These are phyloP conservation scores for Voacanga thouarsii DNA, from an alignment of 257 asterid species.

Conservation along the genomic window DNA sequence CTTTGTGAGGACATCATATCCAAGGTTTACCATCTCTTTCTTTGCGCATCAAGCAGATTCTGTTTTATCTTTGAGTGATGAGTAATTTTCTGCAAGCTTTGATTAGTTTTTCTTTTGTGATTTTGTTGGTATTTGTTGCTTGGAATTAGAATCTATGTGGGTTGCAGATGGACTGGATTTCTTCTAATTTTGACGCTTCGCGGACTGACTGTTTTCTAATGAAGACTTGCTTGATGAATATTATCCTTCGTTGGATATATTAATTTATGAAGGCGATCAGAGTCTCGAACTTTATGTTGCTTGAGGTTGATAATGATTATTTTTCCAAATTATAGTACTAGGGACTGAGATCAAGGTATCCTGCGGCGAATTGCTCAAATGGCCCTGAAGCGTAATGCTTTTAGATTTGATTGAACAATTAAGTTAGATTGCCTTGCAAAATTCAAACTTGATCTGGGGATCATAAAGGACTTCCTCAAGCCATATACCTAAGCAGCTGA, in stretches of 20 bases:
- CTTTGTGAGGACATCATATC: conserved; percentile 62
- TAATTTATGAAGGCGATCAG: background rate
- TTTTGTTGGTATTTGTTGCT: background rate
- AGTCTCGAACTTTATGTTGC: background rate
- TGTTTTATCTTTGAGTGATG: conserved; percentile 12
- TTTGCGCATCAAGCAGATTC: background rate
- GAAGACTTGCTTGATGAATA: background rate
- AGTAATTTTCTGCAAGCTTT: conserved; percentile 4
- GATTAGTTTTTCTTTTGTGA: background rate
- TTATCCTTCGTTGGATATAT: background rate
- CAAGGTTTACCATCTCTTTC: conserved; percentile 45
- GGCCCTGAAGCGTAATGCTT: background rate
- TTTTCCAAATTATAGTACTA: background rate
- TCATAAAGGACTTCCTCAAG: background rate
- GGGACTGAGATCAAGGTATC: background rate
- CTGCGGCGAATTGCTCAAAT: background rate
- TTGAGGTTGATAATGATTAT: background rate
- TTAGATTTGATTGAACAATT: background rate
- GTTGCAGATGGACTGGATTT: background rate
- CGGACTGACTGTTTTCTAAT: background rate
- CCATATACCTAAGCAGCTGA: background rate
- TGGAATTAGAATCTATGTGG: background rate
- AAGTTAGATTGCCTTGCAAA: background rate
- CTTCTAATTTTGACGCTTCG: background rate
- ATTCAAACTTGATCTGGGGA: background rate